Base-by-base conservation (phyloP, 179 eudicot genomes). In the Drosera spatulata region DNA sequence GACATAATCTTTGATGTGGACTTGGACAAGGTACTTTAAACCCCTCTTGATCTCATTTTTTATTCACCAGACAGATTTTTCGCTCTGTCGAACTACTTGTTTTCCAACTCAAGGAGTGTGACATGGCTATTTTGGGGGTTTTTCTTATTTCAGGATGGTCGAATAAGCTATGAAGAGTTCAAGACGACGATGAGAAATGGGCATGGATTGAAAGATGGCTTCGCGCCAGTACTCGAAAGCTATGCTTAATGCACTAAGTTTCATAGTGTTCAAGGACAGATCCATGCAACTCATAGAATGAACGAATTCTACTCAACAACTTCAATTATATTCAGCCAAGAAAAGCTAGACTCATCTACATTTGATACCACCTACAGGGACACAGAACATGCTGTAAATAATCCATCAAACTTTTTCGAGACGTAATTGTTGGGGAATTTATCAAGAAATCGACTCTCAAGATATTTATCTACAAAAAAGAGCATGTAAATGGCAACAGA, bases 191-290 rank as follows among this genome's bases (percentile, higher is more conserved):
- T 89, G 99, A 72, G 77, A 40, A n/a, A 72, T 65, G 2, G 95
- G 99, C 14, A 82, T 77, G 77, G 94, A 93, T 61, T 93, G 96
- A 95, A 93, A 76, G 76, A 86, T 86, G 96, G 84, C 80, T 39
- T 93, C 99, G 41, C 79, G 96, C 2, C 96, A 86, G 69, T 93
- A 89, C 73, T 93, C 99, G 0, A 75, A 82, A 62, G 99, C 85
- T 41, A 74, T 81, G 95, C 80, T 93, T 37, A 89, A 84, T 71
- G 89, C 81, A 41, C 70, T 93, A 39, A 89, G 99, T 82, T 60
- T 77, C 61, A 93, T 68, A 73, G 50, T 93, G 71, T 81, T 86
- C 63, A 84, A 77, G 54, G 88, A 77, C 52, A 74, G 74, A 50
- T 63, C 81, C 13, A 14, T 59, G 4, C 68, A 54, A 53, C 50